A percentile compares a stretch with the other conserved stretches of the same genome.
phyloP scores from a whole-genome alignment of 2,329 filamentous ascomycete genomes.

The Trichothecium sympodiale region DNA sequence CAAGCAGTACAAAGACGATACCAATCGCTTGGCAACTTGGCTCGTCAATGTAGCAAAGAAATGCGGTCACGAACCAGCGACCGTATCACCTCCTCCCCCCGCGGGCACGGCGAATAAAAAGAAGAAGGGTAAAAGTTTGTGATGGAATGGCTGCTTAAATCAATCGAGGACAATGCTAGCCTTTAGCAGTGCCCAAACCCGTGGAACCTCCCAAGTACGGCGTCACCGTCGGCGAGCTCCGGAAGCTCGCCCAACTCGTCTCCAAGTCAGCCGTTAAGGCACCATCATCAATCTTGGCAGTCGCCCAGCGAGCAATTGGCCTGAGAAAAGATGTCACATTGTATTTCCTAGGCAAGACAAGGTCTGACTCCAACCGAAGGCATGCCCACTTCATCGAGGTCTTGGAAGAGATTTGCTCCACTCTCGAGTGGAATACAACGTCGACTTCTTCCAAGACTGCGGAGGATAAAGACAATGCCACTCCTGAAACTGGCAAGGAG shows the following conservation, averaged over 20 bases:
- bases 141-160: no score
- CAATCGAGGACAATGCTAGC: conserved; percentile 7
- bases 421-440: no score
- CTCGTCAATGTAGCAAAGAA: conserved; percentile 14
- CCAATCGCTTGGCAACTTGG: conserved; percentile 16
- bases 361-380: conserved; percentile 9
- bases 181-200: conserved; percentile 2
- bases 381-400: conserved; percentile 6
- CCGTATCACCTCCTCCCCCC: conserved; percentile 4
- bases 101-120: conserved; percentile 3
- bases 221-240: no score
- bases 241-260: no score
- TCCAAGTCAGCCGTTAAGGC: no score
- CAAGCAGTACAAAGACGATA: conserved; percentile 15
- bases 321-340: conserved; percentile 16
- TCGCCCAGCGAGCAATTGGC: conserved; percentile 7
- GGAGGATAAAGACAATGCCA: no score
- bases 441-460: no score
- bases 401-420: no score
- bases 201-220: no score
- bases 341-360: conserved; percentile 14
- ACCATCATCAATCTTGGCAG: no score
- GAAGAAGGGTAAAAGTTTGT: no score
- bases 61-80: conserved; percentile 11
- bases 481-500: conserved; percentile 1